Evolutionary conservation across 2,329 filamentous ascomycete genomes (phyloP).

Genomic region (Calonectria naviculata): DNA sequence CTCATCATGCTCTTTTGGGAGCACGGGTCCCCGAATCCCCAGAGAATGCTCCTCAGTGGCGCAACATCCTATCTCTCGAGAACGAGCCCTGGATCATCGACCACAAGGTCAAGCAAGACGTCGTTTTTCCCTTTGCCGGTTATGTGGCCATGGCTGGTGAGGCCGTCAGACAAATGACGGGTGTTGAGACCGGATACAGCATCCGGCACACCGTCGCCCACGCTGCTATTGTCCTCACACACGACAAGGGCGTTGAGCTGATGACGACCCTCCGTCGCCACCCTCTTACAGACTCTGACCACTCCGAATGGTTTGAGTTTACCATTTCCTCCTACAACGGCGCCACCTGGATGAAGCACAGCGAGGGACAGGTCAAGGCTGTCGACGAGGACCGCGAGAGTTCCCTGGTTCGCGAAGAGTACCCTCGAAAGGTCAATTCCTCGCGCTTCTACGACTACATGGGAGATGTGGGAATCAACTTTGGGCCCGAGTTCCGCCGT

Average conservation of each 20-base stretch:
- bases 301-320: conserved; percentile 25
- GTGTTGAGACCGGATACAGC: conserved; percentile 30
- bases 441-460: conserved; percentile 41
- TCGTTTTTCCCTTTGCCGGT: conserved; percentile 54
- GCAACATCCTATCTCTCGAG: conserved; percentile 34
- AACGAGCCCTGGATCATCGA: conserved; percentile 55
- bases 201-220: conserved; percentile 35
- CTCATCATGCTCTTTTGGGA: conserved; percentile 35
- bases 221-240: conserved; percentile 44
- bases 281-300: conserved; percentile 17
- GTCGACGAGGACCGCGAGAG: not conserved
- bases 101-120: conserved; percentile 55
- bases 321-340: conserved; percentile 20
- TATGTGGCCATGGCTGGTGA: conserved; percentile 47
- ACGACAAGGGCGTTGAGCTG: conserved; percentile 8
- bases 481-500: conserved; percentile 44
- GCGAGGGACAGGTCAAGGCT: conserved; percentile 19
- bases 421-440: conserved; percentile 32
- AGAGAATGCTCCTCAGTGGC: conserved; percentile 31
- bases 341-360: conserved; percentile 22
- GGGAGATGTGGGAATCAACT: conserved; percentile 43
- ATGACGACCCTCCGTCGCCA: conserved; percentile 13
- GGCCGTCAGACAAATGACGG: conserved; percentile 33
- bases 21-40: conserved; percentile 25
- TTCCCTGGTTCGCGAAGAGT: not conserved